Evolutionary conservation across 805 yeast genomes (phyloP).

Genomic region (Pichia cabralensis): DNA sequence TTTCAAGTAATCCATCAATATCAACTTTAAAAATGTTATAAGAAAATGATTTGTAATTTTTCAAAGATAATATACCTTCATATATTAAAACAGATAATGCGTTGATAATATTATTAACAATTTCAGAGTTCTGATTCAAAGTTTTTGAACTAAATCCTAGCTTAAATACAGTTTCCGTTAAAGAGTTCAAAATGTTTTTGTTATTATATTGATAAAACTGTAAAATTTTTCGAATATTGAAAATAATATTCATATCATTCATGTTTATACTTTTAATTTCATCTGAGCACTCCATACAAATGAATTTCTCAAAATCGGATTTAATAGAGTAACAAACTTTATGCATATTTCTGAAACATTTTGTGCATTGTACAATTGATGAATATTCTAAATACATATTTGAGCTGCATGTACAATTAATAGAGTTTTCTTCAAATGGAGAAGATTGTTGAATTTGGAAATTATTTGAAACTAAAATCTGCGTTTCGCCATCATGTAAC

Average conservation of each 20-base stretch:
- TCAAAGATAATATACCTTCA: conserved; percentile 12
- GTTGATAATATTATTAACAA: conserved; percentile 9
- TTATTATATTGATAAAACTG: conserved; percentile 4
- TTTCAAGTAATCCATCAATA: conserved; percentile 10
- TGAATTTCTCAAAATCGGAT: conserved; percentile 4
- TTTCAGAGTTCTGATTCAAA: neutral
- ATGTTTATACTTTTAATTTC: neutral
- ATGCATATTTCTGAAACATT: conserved; percentile 14
- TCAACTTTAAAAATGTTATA: conserved; percentile 10
- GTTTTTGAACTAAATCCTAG: conserved; percentile 3
- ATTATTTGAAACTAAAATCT: conserved; percentile 1
- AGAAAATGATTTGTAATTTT: conserved; percentile 6
- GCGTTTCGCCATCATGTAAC: conserved; percentile 6
- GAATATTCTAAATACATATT: conserved; percentile 6
- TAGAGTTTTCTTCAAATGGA: too few species aligned
- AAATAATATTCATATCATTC: conserved; percentile 12
- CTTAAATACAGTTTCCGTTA: conserved; percentile 1
- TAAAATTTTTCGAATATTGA: conserved; percentile 16
- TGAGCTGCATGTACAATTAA: conserved; percentile 17
- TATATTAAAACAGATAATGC: conserved; percentile 14
- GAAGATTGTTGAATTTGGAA: too few species aligned
- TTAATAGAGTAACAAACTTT: conserved; percentile 13
- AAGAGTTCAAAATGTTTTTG: conserved; percentile 2
- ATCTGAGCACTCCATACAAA: conserved; percentile 12
- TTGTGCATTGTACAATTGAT: conserved; percentile 11